Conservation (phyloP, 2,329 filamentous ascomycete species). For the Arthrobotrys entomopaga region DNA sequence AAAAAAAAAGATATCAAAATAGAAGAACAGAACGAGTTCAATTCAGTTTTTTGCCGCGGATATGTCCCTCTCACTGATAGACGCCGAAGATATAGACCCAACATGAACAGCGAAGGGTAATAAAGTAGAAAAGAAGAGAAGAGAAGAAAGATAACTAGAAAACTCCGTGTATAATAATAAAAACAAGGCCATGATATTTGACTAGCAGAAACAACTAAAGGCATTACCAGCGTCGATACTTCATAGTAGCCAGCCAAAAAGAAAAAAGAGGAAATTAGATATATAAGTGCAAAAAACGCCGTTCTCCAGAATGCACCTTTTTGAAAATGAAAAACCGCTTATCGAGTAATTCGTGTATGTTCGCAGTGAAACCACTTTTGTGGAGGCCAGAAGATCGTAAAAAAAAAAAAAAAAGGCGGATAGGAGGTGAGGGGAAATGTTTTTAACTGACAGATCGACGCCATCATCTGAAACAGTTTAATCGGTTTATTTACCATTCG, state of each 20-base stretch:
- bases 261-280: conserved; percentile 32
- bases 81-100: conserved; percentile 7
- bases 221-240: neutral
- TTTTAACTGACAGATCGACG: conserved; percentile 30
- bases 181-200: conserved; percentile 33
- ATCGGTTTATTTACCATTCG: conserved; percentile 21
- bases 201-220: conserved; percentile 11
- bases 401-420: neutral
- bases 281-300: conserved; percentile 38
- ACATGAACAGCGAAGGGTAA: conserved; percentile 18
- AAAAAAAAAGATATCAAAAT: neutral
- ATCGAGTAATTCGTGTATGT: conserved; percentile 14
- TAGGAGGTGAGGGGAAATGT: conserved; percentile 17
- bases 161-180: conserved; percentile 48
- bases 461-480: neutral
- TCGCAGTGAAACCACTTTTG: conserved; percentile 26
- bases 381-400: conserved; percentile 14
- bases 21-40: conserved; percentile 10
- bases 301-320: conserved; percentile 50
- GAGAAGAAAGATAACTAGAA: conserved; percentile 31
- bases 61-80: conserved; percentile 18
- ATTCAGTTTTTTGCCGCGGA: too few species aligned
- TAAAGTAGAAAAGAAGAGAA: conserved; percentile 33
- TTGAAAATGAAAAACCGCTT: conserved; percentile 27
- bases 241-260: conserved; percentile 8